Evolutionary conservation across 2,329 filamentous ascomycete genomes (phyloP), one percentile per base, ranked within the genome.

Genomic region (Fusarium gaditjirri): DNA sequence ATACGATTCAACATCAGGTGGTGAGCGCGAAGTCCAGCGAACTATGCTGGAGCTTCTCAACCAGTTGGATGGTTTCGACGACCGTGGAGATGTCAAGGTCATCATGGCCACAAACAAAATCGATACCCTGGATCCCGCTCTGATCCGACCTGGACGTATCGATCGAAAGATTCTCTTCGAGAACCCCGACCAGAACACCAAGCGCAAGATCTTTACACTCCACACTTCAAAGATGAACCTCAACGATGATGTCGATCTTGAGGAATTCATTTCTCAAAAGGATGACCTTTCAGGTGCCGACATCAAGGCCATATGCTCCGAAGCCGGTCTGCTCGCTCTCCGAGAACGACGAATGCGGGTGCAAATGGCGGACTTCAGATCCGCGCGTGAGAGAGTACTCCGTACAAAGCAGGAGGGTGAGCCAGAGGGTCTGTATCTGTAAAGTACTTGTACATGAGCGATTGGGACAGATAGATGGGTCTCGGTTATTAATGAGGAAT

Each of bases 21-120:
- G 97, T 81, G 96, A 99, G 83, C 93, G 95, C 75, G 96, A 99
- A 83, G 94, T 99, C 42, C 96, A 99, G 85, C 92, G 96, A 82
- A 99, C 96, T 53, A 99, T 99, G 96, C 86, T 99, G 83, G 96
- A 99, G 80, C 89, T 99, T 60, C 91, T 99, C 44, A 99, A 99
- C 84, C 96, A 99, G 85, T 91, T 99, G 13, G 96, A 99, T 81
- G 96, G 96, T 78, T 99, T 99, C 84, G 96, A 99, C 80, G 97
- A 99, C 83, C 93, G 96, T 68, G 97, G 96, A 76, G 96, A 99
- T 80, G 95, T 99, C 83, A 99, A 99, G 87, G 96, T 99, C 70
- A 95, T 99, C 82, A 98, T 99, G 95, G 97, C 96, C 17, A 99
- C 96, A 75, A 99, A 99, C 91, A 99, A 99, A 90, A 99, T 99